phyloP scores from a whole-genome alignment of 2,329 filamentous ascomycete genomes.

The Geosmithia putterillii region DNA sequence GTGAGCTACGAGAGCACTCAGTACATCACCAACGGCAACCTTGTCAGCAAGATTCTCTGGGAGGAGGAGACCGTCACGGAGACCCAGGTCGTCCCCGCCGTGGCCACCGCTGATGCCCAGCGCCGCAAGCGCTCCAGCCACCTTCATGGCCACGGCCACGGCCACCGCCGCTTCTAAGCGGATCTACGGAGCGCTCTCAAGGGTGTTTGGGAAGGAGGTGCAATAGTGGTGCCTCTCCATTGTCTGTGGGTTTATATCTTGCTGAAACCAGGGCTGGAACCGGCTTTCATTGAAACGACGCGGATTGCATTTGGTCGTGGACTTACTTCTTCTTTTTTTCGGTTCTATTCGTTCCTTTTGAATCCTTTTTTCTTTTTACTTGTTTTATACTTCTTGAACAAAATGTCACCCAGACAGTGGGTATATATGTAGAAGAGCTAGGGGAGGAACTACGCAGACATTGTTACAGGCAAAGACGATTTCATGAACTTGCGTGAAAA shows the following conservation, averaged over 20 bases:
- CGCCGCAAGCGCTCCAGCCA: slow-evolving; percentile 12
- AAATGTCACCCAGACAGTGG: slow-evolving; percentile 15
- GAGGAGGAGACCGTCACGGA: slow-evolving; percentile 42
- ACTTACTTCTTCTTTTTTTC: not conserved
- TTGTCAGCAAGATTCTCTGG: slow-evolving; percentile 45
- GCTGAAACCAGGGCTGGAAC: slow-evolving; percentile 21
- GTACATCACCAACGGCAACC: slow-evolving; percentile 34
- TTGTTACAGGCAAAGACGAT: slow-evolving; percentile 15
- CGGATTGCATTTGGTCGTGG: slow-evolving; percentile 19
- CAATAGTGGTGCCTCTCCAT: not conserved
- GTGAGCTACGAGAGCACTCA: slow-evolving; percentile 33
- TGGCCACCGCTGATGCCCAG: slow-evolving; percentile 22
- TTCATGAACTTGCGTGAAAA: slow-evolving; percentile 7
- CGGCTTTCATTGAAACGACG: slow-evolving; percentile 17
- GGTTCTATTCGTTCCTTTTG: slow-evolving; percentile 7
- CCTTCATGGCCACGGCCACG: slow-evolving; percentile 26
- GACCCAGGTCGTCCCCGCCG: slow-evolving; percentile 27
- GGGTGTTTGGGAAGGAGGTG: slow-evolving; percentile 4
- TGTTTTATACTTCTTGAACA: slow-evolving; percentile 3
- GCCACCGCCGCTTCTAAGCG: slow-evolving; percentile 14
- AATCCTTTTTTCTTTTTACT: slow-evolving; percentile 4
- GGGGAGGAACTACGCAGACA: slow-evolving; percentile 11
- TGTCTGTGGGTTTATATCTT: not conserved
- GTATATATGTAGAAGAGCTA: slow-evolving; percentile 16
- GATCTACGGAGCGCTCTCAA: not conserved